Conservation (phyloP, 805 yeast genomes). For the fission yeast (Schizosaccharomyces pombe) region ASM294v3 CU329670.1:3068501-3069000, state of each 20-base stretch:
- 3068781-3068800: not conserved
- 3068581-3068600: slow-evolving; percentile 66
- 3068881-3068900: not conserved
- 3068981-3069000: slow-evolving; percentile 48
- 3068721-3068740: slow-evolving; percentile 30
- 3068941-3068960: slow-evolving; percentile 34
- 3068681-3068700: slow-evolving; percentile 57
- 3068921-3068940: not conserved
- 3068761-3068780: not conserved
- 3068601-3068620: slow-evolving; percentile 62
- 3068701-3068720: slow-evolving; percentile 46
- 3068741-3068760: not conserved
- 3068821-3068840: not conserved
- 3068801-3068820: not conserved
- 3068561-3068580: slow-evolving; percentile 46
- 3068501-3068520: slow-evolving; percentile 57
- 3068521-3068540: slow-evolving; percentile 72
- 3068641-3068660: slow-evolving; percentile 22
- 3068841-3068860: not conserved
- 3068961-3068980: slow-evolving; percentile 36
- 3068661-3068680: slow-evolving; percentile 47
- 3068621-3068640: slow-evolving; percentile 21
- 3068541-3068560: slow-evolving; percentile 56
- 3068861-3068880: not conserved
- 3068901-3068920: slow-evolving; percentile 14